Conservation (phyloP, 345 rosid genomes). For the Eucalyptus viminalis region DNA sequence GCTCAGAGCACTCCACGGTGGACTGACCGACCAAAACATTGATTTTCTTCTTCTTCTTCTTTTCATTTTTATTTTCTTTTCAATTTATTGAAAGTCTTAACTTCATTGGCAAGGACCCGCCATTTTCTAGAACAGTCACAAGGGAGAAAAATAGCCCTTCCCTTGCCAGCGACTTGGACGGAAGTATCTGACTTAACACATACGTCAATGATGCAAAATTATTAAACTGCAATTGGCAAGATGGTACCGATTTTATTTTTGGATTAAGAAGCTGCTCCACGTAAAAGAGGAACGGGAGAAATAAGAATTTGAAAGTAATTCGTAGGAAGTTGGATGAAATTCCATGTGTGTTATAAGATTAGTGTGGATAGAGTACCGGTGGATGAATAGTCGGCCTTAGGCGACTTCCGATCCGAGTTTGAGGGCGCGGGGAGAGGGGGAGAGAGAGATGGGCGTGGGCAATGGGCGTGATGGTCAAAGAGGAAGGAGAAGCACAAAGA, state of each 20-base stretch:
- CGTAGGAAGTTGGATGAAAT: background rate
- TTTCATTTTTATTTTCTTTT: too few relatives aligned
- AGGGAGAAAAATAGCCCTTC: background rate
- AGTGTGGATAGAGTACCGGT: background rate
- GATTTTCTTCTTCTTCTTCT: background rate
- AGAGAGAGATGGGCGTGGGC: too few relatives aligned
- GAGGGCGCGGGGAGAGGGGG: too few relatives aligned
- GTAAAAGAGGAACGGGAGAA: background rate
- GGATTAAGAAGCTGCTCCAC: background rate
- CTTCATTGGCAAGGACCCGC: too few relatives aligned
- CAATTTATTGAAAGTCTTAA: too few relatives aligned
- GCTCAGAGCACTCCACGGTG: background rate
- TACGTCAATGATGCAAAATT: background rate
- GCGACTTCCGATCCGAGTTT: too few relatives aligned
- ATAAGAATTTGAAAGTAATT: background rate
- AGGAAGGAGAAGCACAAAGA: too few relatives aligned
- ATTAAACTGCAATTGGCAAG: background rate
- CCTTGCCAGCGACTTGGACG: background rate
- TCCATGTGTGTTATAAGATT: background rate
- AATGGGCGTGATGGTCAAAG: too few relatives aligned
- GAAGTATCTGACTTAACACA: background rate
- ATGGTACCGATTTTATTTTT: background rate
- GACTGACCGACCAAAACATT: background rate
- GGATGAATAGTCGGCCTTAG: too few relatives aligned
- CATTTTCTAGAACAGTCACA: too few relatives aligned